Evolutionary conservation across 345 rosid species (phyloP).

Genomic region (Anacardium occidentale): DNA sequence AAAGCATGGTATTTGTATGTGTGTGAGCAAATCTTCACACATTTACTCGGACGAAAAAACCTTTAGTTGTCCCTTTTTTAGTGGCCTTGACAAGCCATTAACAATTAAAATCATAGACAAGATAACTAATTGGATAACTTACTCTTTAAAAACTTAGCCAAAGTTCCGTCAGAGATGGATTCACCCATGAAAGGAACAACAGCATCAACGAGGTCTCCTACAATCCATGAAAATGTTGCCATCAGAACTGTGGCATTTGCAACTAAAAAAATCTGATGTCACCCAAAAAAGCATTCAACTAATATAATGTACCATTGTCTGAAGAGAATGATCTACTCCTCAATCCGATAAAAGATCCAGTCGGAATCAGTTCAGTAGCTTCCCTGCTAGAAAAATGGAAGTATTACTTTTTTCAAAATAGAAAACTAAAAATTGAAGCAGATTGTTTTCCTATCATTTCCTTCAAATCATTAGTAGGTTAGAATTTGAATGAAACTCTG

Average conservation of each 20-base stretch:
- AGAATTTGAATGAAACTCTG: no score
- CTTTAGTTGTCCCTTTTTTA: no score
- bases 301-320: slow-evolving; percentile 24
- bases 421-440: not conserved
- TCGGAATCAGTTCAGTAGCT: slow-evolving; percentile 15
- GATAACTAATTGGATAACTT: slow-evolving; percentile 26
- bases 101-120: not conserved
- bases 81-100: no score
- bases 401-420: not conserved
- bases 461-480: not conserved
- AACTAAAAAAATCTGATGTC: not conserved
- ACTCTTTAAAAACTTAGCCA: slow-evolving; percentile 70
- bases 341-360: slow-evolving; percentile 16
- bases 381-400: slow-evolving; percentile 16
- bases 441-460: not conserved
- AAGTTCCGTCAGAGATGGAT: slow-evolving; percentile 83
- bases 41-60: not conserved
- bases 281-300: slow-evolving; percentile 1
- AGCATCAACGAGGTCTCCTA: slow-evolving; percentile 64
- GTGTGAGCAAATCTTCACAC: not conserved
- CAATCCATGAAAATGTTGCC: slow-evolving; percentile 12
- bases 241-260: not conserved
- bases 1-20: not conserved
- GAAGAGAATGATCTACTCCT: slow-evolving; percentile 32
- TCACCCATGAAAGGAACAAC: slow-evolving; percentile 91